Percentiles rank a stretch among this genome's conserved stretches.
These are phyloP conservation scores for Chlorella variabilis DNA, from an alignment of 163 green algal species.

Conservation along the genomic window DNA sequence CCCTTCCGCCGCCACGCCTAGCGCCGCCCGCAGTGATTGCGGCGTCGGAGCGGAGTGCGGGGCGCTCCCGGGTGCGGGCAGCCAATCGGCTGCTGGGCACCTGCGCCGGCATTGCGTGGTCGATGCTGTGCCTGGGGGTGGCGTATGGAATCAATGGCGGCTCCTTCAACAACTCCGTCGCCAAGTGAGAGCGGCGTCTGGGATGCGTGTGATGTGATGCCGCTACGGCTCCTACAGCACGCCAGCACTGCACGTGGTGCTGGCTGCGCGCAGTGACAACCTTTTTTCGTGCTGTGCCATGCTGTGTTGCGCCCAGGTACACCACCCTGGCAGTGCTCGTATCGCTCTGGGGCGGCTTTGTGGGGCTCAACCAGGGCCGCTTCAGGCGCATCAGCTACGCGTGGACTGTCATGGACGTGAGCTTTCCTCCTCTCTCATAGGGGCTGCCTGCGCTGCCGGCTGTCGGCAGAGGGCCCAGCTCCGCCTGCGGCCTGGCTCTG, in stretches of 20 bases:
- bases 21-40: not conserved
- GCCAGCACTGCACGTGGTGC: too few species aligned
- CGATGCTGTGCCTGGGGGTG: not conserved
- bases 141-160: not conserved
- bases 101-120: not conserved
- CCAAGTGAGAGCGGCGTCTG: not conserved
- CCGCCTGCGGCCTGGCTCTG: too few species aligned
- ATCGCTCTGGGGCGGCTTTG: conserved; percentile 11
- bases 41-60: not conserved
- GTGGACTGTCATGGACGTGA: not conserved
- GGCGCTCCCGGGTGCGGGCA: not conserved
- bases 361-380: conserved; percentile 4
- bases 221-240: too few species aligned
- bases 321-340: not conserved
- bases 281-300: not conserved
- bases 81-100: conserved; percentile 14
- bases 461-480: too few species aligned
- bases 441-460: too few species aligned
- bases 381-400: not conserved
- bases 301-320: not conserved
- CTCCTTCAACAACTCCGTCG: not conserved
- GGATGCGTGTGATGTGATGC: too few species aligned
- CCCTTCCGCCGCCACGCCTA: not conserved
- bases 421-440: too few species aligned
- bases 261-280: too few species aligned